Evolutionary conservation across 2,329 filamentous ascomycete genomes (phyloP).

Genomic region (Ophiostoma ulmi): DNA sequence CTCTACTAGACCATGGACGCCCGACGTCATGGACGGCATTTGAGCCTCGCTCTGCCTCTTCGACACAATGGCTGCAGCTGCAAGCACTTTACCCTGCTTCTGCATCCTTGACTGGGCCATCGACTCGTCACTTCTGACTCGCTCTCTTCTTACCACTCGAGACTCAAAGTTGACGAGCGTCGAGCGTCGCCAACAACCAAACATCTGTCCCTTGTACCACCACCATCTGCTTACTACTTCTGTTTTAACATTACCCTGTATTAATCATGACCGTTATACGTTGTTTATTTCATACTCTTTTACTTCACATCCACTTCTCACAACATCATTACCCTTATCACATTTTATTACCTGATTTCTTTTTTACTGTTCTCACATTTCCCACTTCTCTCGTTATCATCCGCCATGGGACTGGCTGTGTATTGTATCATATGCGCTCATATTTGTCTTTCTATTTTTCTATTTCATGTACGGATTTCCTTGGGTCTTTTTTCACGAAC

Average conservation of each 20-base stretch:
- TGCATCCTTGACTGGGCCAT: background rate
- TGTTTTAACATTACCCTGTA: conserved; percentile 26
- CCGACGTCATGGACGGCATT: background rate
- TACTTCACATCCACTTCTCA: background rate
- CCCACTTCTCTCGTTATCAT: background rate
- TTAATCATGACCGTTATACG: conserved; percentile 28
- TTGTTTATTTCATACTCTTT: background rate
- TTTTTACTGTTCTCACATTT: background rate
- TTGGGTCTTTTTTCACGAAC: conserved; percentile 16
- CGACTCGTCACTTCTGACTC: conserved; percentile 22
- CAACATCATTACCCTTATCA: background rate
- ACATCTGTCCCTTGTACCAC: conserved; percentile 15
- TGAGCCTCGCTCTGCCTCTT: conserved; percentile 3
- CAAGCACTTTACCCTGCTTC: background rate
- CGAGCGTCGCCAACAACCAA: background rate
- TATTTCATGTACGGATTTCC: background rate
- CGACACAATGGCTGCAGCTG: background rate
- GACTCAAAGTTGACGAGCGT: background rate
- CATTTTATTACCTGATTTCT: background rate
- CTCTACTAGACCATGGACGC: background rate
- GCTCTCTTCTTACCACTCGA: background rate
- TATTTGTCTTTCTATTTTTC: conserved; percentile 12
- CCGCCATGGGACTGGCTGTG: conserved; percentile 1
- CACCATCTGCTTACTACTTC: conserved; percentile 18
- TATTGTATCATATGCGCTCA: background rate